Percentiles rank a stretch among this genome's conserved stretches.
phyloP scores from a whole-genome alignment of 1,284 basidiomycete species.

The Leucoagaricus sp. region DNA sequence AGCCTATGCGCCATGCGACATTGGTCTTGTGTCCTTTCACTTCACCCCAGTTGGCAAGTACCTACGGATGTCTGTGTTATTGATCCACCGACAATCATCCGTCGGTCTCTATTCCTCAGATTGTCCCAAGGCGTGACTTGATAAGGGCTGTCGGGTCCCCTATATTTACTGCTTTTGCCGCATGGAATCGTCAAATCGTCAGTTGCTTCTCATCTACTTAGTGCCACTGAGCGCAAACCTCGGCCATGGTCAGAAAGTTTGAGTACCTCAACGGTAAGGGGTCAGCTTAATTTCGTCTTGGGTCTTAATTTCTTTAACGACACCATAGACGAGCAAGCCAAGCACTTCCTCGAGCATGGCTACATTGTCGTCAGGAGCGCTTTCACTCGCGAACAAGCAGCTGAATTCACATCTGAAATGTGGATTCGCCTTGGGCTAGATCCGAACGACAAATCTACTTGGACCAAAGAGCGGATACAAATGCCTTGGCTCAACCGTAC shows the following conservation, averaged over 20 bases:
- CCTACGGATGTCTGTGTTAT: neutral
- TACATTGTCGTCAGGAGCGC: constrained; percentile 56
- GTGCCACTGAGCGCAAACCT: neutral
- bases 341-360: constrained; percentile 57
- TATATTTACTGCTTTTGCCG: neutral
- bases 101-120: neutral
- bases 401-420: constrained; percentile 48
- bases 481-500: constrained; percentile 54
- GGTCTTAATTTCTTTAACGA: neutral
- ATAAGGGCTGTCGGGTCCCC: neutral
- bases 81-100: constrained; percentile 8
- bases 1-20: neutral
- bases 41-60: neutral
- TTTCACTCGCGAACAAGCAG: constrained; percentile 52
- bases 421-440: constrained; percentile 56
- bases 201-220: neutral
- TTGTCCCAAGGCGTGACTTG: neutral
- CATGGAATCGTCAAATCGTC: neutral
- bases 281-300: neutral
- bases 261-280: constrained; percentile 30
- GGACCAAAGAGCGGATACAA: constrained; percentile 55
- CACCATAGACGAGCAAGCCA: constrained; percentile 42
- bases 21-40: neutral
- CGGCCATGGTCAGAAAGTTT: constrained; percentile 24
- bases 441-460: constrained; percentile 53